Base-by-base conservation (phyloP, 352 stramenopile species). In the Saprolegnia diclina region DNA sequence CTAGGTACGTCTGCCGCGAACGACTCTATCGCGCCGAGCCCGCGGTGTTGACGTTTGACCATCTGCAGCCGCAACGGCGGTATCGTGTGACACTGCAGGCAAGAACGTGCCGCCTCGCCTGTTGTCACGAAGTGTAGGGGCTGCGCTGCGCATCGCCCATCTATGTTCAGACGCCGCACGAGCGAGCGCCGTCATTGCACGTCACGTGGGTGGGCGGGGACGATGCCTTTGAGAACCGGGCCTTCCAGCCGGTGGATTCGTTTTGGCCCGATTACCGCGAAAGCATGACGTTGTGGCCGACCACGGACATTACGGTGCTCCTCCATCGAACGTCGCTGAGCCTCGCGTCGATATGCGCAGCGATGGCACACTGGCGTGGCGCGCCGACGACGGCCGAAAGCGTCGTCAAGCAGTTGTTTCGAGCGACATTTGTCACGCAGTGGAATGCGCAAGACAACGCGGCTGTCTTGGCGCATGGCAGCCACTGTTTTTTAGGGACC, bases 61-160 rank as follows among this genome's bases (percentile, higher is more conserved):
- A 65, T 7, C 57, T 88, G 18, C 63, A 52, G 22, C 69, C 78
- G 29, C 76, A 78, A 29, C 67, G 73, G 9, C 46, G 74, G 0
- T 88, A 88, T 26, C 73, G 83, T 50, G 46, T 88, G 5, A 64
- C 55, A 4, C 76, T 83, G 48, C 70, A 71, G 53, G 80, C 82
- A 73, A 29, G 19, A 6, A 46, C 29, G 53, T 46, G 57, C 9
- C 13, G 7, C 7, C 4, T 48, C 42, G 11, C 18, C 11, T n/a
- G 2, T 1, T n/a, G 42, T n/a, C 42, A 48, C 7, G 14, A 16
- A 16, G 38, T 5, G 13, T 71, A 82, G 76, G 76, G 76, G 24
- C 64, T 82, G 38, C 0, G 44, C 18, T 64, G 67, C n/a, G 55
- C 45, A 13, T 21, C 50, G 6, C 37, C 40, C 38, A 73, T 63